phyloP scores from a whole-genome alignment of 75 land plant genomes.

The Cupressus sempervirens region DNA sequence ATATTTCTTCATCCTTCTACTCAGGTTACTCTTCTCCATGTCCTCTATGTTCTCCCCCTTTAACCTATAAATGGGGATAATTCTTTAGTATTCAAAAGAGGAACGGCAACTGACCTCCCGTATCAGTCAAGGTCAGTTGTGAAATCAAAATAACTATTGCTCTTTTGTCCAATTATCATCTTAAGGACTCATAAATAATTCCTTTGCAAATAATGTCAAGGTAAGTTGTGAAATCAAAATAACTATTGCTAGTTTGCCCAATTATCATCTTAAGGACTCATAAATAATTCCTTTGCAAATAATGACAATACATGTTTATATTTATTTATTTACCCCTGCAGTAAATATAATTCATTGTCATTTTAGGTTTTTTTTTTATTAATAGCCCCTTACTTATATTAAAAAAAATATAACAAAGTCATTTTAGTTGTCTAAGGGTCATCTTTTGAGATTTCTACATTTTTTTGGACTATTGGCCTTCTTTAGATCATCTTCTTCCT shows the following conservation, averaged over 20 bases:
- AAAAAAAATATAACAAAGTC: too few relatives aligned
- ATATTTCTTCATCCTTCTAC: neutral
- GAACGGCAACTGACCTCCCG: neutral
- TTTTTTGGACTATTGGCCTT: too few relatives aligned
- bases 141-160: neutral
- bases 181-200: neutral
- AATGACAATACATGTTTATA: neutral
- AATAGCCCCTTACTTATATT: too few relatives aligned
- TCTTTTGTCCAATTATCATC: neutral
- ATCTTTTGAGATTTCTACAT: too few relatives aligned
- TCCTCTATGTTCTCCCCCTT: neutral
- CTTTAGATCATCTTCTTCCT: too few relatives aligned
- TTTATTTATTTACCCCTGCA: neutral
- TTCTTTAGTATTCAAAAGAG: neutral
- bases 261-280: neutral
- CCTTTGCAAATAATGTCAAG: neutral
- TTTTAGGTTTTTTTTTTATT: neutral
- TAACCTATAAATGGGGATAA: neutral
- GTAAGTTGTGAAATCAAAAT: neutral
- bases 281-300: neutral
- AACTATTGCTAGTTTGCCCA: neutral
- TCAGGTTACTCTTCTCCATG: neutral
- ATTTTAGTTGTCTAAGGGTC: neutral
- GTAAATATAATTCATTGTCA: neutral
- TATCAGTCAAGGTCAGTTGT: neutral